Evolutionary conservation across 495 filamentous ascomycete genomes (phyloP).

Genomic region (Podospora conica): DNA sequence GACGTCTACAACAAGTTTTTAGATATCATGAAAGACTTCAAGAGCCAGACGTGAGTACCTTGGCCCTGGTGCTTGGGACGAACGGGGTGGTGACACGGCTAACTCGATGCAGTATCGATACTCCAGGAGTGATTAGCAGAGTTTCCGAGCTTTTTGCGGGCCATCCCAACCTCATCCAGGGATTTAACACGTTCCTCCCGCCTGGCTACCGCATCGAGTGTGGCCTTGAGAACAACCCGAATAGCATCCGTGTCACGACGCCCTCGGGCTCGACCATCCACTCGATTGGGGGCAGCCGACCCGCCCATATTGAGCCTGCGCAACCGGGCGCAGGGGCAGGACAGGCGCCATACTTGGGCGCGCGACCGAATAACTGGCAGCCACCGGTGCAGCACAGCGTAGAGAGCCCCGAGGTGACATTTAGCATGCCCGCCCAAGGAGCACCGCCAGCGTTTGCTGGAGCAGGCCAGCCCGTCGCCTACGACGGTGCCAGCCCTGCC

Average conservation of each 20-base stretch:
- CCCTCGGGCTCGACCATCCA: slow-evolving; percentile 70
- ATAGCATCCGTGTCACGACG: slow-evolving; percentile 93
- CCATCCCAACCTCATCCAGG: slow-evolving; percentile 93
- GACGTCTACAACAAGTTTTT: slow-evolving; percentile 98
- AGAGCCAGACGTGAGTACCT: slow-evolving; percentile 79
- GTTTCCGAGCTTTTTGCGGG: slow-evolving; percentile 96
- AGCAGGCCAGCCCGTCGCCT: slow-evolving; percentile 38
- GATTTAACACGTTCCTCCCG: slow-evolving; percentile 97
- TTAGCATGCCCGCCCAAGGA: slow-evolving; percentile 45
- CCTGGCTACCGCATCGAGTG: slow-evolving; percentile 98
- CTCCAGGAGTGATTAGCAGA: slow-evolving; percentile 93
- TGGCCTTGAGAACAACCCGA: slow-evolving; percentile 82
- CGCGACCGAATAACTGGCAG: slow-evolving; percentile 41
- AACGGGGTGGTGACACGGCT: not conserved
- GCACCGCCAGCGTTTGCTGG: slow-evolving; percentile 40
- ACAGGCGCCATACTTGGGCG: slow-evolving; percentile 34
- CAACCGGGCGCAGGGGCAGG: slow-evolving; percentile 26
- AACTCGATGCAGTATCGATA: slow-evolving; percentile 68
- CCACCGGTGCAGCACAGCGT: slow-evolving; percentile 51
- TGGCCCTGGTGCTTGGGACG: not conserved
- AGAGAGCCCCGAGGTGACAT: slow-evolving; percentile 49
- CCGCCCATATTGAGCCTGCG: slow-evolving; percentile 36
- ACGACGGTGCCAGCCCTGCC: slow-evolving; percentile 54
- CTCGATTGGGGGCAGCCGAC: slow-evolving; percentile 44
- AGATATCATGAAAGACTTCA: slow-evolving; percentile 99